Evolutionary conservation across 2,329 filamentous ascomycete genomes (phyloP).

Genomic region (Penicillium italicum): DNA sequence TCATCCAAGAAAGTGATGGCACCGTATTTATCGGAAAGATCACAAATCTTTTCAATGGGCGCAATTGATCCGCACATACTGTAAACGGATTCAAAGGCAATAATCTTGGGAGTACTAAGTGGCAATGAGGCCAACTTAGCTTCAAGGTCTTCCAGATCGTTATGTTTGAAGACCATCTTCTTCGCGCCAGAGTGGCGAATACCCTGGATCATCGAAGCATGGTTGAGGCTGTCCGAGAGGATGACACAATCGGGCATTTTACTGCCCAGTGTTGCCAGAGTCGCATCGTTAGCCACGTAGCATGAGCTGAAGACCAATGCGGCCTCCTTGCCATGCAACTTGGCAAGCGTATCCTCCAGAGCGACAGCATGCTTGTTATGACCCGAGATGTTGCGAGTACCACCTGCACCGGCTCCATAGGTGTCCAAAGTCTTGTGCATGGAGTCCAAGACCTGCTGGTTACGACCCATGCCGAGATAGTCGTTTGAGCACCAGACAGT

Average conservation of each 20-base stretch:
- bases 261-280: constrained; percentile 91
- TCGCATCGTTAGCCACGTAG: constrained; percentile 97
- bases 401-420: constrained; percentile 92
- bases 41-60: constrained; percentile 92
- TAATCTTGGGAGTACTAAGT: constrained; percentile 86
- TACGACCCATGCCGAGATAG: constrained; percentile 96
- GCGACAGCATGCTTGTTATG: constrained; percentile 92
- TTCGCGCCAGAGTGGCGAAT: constrained; percentile 95
- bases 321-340: constrained; percentile 85
- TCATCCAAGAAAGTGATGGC: constrained; percentile 97
- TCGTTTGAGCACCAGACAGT: constrained; percentile 99
- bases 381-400: constrained; percentile 95
- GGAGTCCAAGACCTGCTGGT: constrained; percentile 75
- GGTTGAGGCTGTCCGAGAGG: constrained; percentile 94
- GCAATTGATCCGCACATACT: constrained; percentile 99
- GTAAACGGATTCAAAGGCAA: constrained; percentile 97
- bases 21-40: constrained; percentile 95
- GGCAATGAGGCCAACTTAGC: constrained; percentile 86
- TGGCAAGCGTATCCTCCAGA: constrained; percentile 76
- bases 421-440: constrained; percentile 96
- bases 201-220: constrained; percentile 98
- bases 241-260: constrained; percentile 96
- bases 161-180: constrained; percentile 99
- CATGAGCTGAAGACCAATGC: constrained; percentile 95
- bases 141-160: constrained; percentile 90